phyloP scores from a whole-genome alignment of 768 basidiomycete species.

The Hysterangium stoloniferum region DNA sequence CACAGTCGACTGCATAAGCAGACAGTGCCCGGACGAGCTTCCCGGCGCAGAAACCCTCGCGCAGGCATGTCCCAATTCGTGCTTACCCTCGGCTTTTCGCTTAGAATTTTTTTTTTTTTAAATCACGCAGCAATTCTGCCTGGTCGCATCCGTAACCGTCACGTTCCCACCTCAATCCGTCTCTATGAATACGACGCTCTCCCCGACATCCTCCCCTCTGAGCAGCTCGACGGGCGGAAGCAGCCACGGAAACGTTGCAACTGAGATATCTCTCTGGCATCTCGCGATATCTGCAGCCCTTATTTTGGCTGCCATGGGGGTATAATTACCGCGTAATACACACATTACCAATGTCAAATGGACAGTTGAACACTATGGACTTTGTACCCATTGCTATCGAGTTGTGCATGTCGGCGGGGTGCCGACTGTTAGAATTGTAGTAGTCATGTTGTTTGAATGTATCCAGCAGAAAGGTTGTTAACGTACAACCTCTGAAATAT shows the following conservation, averaged over 20 bases:
- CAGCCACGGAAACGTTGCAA: not conserved
- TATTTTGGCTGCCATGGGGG: too few species aligned
- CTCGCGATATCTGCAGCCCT: not conserved
- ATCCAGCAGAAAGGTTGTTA: too few species aligned
- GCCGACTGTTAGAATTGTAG: too few species aligned
- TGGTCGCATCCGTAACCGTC: constrained; percentile 3
- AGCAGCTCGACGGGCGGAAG: not conserved
- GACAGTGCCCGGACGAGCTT: constrained; percentile 2
- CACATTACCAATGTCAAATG: too few species aligned
- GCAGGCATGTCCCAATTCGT: not conserved
- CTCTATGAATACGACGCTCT: not conserved
- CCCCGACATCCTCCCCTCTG: not conserved
- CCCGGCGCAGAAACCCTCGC: constrained; percentile 1
- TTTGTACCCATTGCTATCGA: too few species aligned
- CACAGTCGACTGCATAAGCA: not conserved
- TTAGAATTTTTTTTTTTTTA: not conserved
- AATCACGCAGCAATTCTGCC: constrained; percentile 6
- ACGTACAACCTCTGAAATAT: too few species aligned
- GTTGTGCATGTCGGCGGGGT: too few species aligned
- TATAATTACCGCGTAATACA: too few species aligned
- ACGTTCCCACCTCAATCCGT: constrained; percentile 5
- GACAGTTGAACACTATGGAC: too few species aligned
- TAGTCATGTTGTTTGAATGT: too few species aligned
- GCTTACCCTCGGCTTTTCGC: too few species aligned
- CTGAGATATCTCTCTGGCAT: not conserved